Percentiles rank a stretch among this genome's conserved stretches.
phyloP scores from a whole-genome alignment of 345 rosid species.

The Garcia nutans region DNA sequence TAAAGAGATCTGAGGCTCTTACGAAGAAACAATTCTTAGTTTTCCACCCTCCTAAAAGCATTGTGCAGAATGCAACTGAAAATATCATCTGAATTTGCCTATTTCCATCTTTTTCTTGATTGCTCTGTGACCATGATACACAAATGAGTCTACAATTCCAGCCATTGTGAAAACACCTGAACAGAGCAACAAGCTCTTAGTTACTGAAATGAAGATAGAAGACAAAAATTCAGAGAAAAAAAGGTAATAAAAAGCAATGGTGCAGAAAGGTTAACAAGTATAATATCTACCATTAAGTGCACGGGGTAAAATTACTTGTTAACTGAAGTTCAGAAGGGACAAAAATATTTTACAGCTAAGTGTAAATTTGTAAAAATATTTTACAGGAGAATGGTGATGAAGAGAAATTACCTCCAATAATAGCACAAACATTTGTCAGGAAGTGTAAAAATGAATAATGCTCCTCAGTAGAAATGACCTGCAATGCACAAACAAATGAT shows the following conservation, averaged over 20 bases:
- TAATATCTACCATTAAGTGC: too few species aligned
- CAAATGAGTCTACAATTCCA: slow-evolving; percentile 29
- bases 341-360: neutral
- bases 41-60: neutral
- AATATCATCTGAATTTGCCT: slow-evolving; percentile 22
- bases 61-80: neutral
- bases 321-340: neutral
- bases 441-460: slow-evolving; percentile 32
- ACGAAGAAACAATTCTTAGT: neutral
- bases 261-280: neutral
- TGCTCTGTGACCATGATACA: slow-evolving; percentile 31
- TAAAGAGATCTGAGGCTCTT: neutral
- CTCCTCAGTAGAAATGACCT: slow-evolving; percentile 30
- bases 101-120: slow-evolving; percentile 30
- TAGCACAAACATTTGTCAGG: slow-evolving; percentile 31
- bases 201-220: neutral
- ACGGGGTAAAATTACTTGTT: neutral
- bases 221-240: neutral
- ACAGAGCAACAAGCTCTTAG: neutral
- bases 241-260: too few species aligned
- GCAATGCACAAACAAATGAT: slow-evolving; percentile 6
- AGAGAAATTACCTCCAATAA: slow-evolving; percentile 30
- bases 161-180: slow-evolving; percentile 33
- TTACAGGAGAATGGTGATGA: neutral
- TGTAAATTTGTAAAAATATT: too few species aligned